Conservation (phyloP, 495 filamentous ascomycete species). For the Penicillium bialowiezense region DNA sequence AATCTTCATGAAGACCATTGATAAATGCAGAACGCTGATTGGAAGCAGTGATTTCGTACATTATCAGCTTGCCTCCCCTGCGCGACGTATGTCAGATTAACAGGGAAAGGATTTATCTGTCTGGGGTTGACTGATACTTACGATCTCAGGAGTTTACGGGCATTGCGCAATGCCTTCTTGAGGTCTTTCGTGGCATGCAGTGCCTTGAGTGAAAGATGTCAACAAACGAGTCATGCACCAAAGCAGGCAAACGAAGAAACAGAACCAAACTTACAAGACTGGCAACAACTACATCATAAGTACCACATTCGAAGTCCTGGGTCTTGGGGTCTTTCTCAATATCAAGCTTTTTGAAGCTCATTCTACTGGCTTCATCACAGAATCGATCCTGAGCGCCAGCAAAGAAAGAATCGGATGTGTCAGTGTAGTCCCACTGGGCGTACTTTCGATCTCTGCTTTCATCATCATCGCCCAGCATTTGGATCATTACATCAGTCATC, state of each 20-base stretch:
- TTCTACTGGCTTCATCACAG: not conserved
- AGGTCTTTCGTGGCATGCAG: slow-evolving; percentile 32
- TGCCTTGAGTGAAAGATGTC: slow-evolving; percentile 14
- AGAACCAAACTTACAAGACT: slow-evolving; percentile 14
- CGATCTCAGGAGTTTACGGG: slow-evolving; percentile 25
- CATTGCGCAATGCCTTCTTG: slow-evolving; percentile 31
- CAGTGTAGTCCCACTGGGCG: slow-evolving; percentile 39
- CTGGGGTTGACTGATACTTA: no score
- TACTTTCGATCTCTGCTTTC: slow-evolving; percentile 25
- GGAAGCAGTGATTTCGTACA: slow-evolving; percentile 14
- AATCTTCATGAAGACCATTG: slow-evolving; percentile 18
- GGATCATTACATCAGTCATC: slow-evolving; percentile 30
- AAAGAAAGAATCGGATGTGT: slow-evolving; percentile 41
- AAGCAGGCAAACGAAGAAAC: not conserved
- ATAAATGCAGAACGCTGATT: slow-evolving; percentile 6
- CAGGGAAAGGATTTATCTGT: no score
- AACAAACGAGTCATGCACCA: no score
- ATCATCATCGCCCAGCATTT: slow-evolving; percentile 4
- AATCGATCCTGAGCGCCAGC: slow-evolving; percentile 3
- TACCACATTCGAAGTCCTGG: slow-evolving; percentile 44
- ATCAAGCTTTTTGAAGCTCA: slow-evolving; percentile 30
- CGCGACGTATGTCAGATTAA: not conserved
- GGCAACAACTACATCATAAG: slow-evolving; percentile 51
- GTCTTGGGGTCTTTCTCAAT: slow-evolving; percentile 41
- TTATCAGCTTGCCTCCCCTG: slow-evolving; percentile 11